phyloP scores from a whole-genome alignment of 148 eudicot genomes.

The Vaccinium corymbosum region DNA sequence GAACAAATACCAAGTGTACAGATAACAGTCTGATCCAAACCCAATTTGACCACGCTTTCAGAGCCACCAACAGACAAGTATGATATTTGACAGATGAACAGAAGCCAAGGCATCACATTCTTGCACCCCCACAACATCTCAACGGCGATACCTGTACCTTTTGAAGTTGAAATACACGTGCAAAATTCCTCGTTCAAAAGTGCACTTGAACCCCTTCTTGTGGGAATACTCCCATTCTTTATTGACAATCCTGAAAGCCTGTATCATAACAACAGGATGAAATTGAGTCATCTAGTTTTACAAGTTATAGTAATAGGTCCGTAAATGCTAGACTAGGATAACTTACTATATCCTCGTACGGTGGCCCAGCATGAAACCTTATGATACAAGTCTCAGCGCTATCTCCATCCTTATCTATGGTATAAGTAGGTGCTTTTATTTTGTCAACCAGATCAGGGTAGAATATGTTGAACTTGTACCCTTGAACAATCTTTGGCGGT shows the following conservation, averaged over 20 bases:
- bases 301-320: background rate
- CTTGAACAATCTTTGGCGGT: constrained; percentile 94
- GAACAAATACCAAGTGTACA: background rate
- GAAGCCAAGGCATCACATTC: background rate
- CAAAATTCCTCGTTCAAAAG: constrained; percentile 86
- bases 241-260: constrained; percentile 91
- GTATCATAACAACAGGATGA: constrained; percentile 17
- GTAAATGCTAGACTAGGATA: background rate
- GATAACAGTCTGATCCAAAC: background rate
- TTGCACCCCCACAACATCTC: constrained; percentile 16
- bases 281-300: background rate
- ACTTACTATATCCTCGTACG: constrained; percentile 97
- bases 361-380: constrained; percentile 95
- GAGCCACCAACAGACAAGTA: background rate
- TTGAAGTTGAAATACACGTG: constrained; percentile 91
- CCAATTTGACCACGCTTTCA: background rate
- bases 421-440: constrained; percentile 68
- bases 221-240: constrained; percentile 99
- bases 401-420: constrained; percentile 90
- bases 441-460: constrained; percentile 97
- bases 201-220: constrained; percentile 93
- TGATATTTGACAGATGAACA: background rate
- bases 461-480: constrained; percentile 96
- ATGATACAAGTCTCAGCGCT: constrained; percentile 89
- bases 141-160: constrained; percentile 79